Conservation (phyloP, 805 yeast genomes). For the Pichia occidentalis region DNA sequence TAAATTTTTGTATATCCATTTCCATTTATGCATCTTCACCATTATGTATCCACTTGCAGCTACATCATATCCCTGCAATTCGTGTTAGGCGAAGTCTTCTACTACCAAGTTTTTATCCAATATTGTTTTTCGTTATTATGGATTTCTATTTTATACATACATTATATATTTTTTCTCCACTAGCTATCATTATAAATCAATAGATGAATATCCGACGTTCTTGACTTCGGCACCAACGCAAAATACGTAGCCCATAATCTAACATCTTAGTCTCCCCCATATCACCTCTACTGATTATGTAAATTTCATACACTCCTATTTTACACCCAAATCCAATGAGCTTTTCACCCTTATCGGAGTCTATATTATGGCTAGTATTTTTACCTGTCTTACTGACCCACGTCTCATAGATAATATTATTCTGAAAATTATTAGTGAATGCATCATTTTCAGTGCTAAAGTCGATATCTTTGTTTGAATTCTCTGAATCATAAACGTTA, state of each 20-base stretch:
- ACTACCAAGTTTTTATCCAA: not conserved
- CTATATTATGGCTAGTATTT: not conserved
- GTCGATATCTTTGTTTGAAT: no score
- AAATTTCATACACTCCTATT: conserved; percentile 48
- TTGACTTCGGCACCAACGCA: conserved; percentile 70
- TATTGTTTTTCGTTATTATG: not conserved
- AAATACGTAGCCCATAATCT: conserved; percentile 54
- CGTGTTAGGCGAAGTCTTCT: no score
- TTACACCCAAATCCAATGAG: conserved; percentile 21
- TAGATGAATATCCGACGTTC: conserved; percentile 60
- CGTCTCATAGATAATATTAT: conserved; percentile 7
- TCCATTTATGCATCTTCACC: not conserved
- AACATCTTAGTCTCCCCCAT: conserved; percentile 49
- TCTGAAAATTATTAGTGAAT: not conserved
- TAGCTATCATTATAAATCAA: conserved; percentile 32
- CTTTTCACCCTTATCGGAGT: conserved; percentile 12
- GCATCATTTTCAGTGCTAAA: not conserved
- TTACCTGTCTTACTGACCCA: conserved; percentile 1
- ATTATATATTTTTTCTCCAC: not conserved
- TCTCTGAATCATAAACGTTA: conserved; percentile 8
- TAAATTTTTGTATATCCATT: not conserved
- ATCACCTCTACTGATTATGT: conserved; percentile 51
- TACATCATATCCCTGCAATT: no score
- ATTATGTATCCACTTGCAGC: no score
- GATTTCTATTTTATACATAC: not conserved